Evolutionary conservation across 2,329 filamentous ascomycete genomes (phyloP).

Genomic region (Didymella segeticola): DNA sequence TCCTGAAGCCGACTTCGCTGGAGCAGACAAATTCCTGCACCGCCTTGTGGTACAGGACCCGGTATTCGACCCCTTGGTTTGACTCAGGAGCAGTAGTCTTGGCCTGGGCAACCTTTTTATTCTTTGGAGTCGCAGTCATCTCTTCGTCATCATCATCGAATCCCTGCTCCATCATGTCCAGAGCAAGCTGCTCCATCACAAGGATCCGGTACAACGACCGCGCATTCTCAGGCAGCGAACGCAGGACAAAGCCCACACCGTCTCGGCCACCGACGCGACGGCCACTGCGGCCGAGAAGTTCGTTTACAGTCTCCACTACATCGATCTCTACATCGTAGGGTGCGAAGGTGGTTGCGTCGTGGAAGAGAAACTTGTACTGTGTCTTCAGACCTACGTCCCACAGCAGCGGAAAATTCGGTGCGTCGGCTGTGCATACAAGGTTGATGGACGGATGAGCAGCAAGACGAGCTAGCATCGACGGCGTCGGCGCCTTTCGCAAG

Average conservation of each 20-base stretch:
- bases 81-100: constrained; percentile 43
- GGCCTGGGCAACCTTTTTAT: constrained; percentile 35
- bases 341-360: constrained; percentile 91
- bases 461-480: constrained; percentile 77
- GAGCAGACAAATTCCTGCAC: constrained; percentile 97
- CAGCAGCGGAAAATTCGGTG: constrained; percentile 82
- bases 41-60: constrained; percentile 91
- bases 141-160: constrained; percentile 36
- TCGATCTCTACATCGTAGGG: constrained; percentile 78
- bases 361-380: constrained; percentile 85
- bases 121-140: constrained; percentile 21
- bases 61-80: constrained; percentile 79
- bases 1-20: constrained; percentile 94
- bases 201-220: constrained; percentile 85
- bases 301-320: constrained; percentile 88
- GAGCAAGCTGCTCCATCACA: constrained; percentile 80
- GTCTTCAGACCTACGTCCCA: constrained; percentile 90
- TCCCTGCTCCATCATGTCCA: constrained; percentile 60
- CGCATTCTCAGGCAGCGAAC: constrained; percentile 90
- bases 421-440: constrained; percentile 83
- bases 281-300: constrained; percentile 80
- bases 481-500: constrained; percentile 73
- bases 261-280: constrained; percentile 85
- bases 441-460: constrained; percentile 75
- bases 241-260: constrained; percentile 88